Base-by-base conservation (phyloP, 805 yeast genomes). In the Barnettozyma pratensis region DNA sequence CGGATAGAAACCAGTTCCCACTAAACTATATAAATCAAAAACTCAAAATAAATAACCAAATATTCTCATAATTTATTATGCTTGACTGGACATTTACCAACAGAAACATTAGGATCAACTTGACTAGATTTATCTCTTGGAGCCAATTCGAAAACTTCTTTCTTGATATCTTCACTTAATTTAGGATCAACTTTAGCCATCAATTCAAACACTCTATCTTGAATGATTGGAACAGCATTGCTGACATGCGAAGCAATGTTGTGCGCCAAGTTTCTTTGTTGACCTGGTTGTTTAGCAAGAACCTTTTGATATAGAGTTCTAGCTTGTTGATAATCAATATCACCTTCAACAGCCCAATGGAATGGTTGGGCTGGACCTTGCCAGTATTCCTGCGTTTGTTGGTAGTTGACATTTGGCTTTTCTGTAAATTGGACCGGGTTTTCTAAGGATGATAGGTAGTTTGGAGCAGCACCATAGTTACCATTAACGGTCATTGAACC, bases 221-320 rank as follows among this genome's bases (percentile, higher is more conserved):
- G 96, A 56, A 90, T 80, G 44, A 75, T 77, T 43, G 86, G 82
- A 56, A 79, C 76, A 32, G 97, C 97, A 56, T 66, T 77, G 14
- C 66, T 56, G 14, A 75, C 85, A 66, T 91, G 97, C 37, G 72
- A 83, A 25, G 96, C 84, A 54, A 92, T 76, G 67, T 92, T 92
- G 68, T 85, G 87, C 43, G 91, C 87, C 63, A 92, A 75, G 59
- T 88, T 80, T 60, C 75, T 79, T 72, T 89, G 97, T 69, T 88
- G 96, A 58, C 90, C 89, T 12, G 86, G 81, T 61, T 83, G 80
- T 64, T 71, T 83, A 46, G 85, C 85, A 64, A 87, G 76, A 35
- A 87, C 94, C 45, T 58, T 56, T 50, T 61, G 63, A 81, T 89
- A 92, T 60, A 91, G 76, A 34, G 67, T 81, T 53, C 83, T 73